These are phyloP conservation scores for Phytophthora idaei DNA, from an alignment of 352 stramenopile genomes.

Conservation along the genomic window DNA sequence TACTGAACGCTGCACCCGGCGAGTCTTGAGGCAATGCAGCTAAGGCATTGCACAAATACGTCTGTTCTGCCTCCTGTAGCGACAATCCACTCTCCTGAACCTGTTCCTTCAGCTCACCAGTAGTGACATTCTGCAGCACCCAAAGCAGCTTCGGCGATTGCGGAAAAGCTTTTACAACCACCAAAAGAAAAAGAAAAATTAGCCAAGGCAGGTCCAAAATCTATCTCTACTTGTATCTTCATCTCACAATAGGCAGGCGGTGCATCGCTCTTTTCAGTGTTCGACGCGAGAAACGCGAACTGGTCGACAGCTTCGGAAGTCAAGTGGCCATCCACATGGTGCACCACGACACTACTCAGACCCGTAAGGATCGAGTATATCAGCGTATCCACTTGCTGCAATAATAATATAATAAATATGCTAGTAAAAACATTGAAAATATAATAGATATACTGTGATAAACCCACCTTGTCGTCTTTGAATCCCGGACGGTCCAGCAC, in stretches of 20 bases:
- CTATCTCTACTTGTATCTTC: neutral
- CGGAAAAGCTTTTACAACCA: slow-evolving; percentile 52
- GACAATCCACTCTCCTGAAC: slow-evolving; percentile 58
- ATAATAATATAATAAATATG: slow-evolving; percentile 6
- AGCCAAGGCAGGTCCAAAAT: neutral
- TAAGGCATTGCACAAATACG: slow-evolving; percentile 64
- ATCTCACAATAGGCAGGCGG: slow-evolving; percentile 37
- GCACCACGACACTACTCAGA: slow-evolving; percentile 78
- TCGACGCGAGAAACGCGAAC: slow-evolving; percentile 63
- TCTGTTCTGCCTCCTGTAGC: slow-evolving; percentile 58
- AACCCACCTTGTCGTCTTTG: slow-evolving; percentile 32
- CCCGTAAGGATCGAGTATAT: slow-evolving; percentile 72
- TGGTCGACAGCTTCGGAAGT: slow-evolving; percentile 51
- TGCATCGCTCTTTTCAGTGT: slow-evolving; percentile 28
- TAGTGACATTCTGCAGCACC: slow-evolving; percentile 71
- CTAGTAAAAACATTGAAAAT: neutral
- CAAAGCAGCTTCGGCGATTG: slow-evolving; percentile 79
- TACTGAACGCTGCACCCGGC: slow-evolving; percentile 29
- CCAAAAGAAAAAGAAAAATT: neutral
- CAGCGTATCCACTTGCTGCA: slow-evolving; percentile 56
- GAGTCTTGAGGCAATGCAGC: slow-evolving; percentile 36
- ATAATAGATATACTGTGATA: neutral
- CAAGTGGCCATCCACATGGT: slow-evolving; percentile 64
- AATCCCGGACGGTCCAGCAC: slow-evolving; percentile 69
- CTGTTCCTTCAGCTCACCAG: slow-evolving; percentile 67